phyloP scores from a whole-genome alignment of 805 yeast genomes.

The Candida maesae region DNA sequence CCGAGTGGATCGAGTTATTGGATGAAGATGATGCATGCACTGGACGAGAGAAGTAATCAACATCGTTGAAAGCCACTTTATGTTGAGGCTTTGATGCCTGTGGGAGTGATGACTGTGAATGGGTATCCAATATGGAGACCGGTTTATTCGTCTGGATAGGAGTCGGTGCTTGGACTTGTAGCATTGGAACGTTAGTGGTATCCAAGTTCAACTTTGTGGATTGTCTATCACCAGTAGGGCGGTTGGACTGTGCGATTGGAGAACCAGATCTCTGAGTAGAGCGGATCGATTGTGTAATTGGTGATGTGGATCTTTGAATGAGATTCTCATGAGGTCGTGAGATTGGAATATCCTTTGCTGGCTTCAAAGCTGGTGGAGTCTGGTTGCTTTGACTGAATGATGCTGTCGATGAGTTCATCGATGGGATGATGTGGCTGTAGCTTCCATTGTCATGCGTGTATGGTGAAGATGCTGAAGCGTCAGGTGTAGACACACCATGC shows the following conservation, averaged over 20 bases:
- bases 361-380: neutral
- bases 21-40: neutral
- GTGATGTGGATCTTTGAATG: conserved; percentile 14
- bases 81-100: neutral
- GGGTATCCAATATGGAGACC: neutral
- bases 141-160: conserved; percentile 6
- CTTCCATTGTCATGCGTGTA: conserved; percentile 11
- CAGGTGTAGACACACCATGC: conserved; percentile 3
- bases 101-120: too few relatives aligned
- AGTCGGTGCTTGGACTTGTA: conserved; percentile 13
- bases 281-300: neutral
- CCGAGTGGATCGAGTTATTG: conserved; percentile 5
- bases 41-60: neutral
- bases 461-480: conserved; percentile 1
- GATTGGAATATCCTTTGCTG: conserved; percentile 9
- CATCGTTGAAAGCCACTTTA: neutral
- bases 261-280: conserved; percentile 11
- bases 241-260: neutral
- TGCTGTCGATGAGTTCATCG: too few relatives aligned
- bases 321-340: conserved; percentile 7
- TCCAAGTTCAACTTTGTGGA: conserved; percentile 1
- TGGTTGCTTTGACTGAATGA: too few relatives aligned
- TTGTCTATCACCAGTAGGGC: neutral
- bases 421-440: conserved; percentile 4
- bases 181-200: conserved; percentile 4